Evolutionary conservation across 306 rosid species (phyloP).

Genomic region (Acacia acuminata): DNA sequence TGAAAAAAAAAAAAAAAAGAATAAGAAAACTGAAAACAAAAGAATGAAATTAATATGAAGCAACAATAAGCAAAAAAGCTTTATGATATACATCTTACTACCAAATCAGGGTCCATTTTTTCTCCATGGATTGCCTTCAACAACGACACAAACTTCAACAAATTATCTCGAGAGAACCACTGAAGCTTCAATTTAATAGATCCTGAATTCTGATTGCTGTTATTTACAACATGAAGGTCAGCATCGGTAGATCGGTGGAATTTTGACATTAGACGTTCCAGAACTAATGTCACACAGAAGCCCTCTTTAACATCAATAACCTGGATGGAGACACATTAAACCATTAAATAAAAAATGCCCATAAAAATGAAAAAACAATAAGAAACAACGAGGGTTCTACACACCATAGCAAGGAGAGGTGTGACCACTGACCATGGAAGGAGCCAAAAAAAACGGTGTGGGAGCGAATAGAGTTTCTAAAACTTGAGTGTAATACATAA

Average conservation of each 20-base stretch:
- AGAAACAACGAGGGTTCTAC: conserved; percentile 4
- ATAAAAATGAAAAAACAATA: not conserved
- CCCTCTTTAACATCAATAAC: conserved; percentile 57
- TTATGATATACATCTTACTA: conserved; percentile 56
- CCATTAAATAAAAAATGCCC: not conserved
- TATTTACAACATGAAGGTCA: conserved; percentile 29
- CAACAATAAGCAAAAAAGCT: conserved; percentile 20
- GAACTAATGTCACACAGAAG: conserved; percentile 54
- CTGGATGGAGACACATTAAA: conserved; percentile 40
- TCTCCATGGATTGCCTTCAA: conserved; percentile 77
- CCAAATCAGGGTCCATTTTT: conserved; percentile 45
- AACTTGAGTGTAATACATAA: not conserved
- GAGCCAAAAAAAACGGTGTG: not conserved
- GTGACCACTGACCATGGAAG: not conserved
- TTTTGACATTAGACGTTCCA: conserved; percentile 45
- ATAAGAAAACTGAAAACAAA: conserved; percentile 41
- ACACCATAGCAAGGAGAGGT: not conserved
- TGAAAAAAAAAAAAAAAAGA: not conserved
- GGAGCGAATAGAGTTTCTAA: not conserved
- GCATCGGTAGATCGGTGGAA: conserved; percentile 36
- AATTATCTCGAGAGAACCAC: conserved; percentile 69
- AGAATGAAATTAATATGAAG: conserved; percentile 69
- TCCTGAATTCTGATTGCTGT: conserved; percentile 34
- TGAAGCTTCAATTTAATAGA: conserved; percentile 61
- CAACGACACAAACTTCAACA: conserved; percentile 69